phyloP scores from a whole-genome alignment of 2,329 filamentous ascomycete genomes.

The Daldinia sp. region DNA sequence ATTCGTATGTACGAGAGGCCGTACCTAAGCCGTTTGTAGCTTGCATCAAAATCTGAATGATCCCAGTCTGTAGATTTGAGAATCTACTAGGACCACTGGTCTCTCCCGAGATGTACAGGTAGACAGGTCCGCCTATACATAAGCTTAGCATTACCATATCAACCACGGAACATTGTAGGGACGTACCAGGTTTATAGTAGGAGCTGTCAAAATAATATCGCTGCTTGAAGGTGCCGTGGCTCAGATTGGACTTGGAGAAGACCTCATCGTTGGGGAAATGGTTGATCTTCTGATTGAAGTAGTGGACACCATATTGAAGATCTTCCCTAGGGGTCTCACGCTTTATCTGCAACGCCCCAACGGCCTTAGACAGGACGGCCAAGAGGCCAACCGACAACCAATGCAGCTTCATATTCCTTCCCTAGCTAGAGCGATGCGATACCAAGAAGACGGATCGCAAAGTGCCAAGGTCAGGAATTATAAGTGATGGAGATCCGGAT shows the following conservation, averaged over 20 bases:
- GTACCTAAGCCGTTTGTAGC: constrained; percentile 58
- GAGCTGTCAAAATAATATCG: constrained; percentile 62
- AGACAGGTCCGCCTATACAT: constrained; percentile 53
- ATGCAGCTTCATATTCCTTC: constrained; percentile 29
- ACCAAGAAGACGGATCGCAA: not conserved
- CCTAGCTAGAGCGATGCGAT: not conserved
- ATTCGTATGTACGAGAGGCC: not conserved
- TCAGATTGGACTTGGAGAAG: constrained; percentile 49
- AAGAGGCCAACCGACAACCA: constrained; percentile 31
- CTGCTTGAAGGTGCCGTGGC: constrained; percentile 60
- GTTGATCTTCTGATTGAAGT: constrained; percentile 52
- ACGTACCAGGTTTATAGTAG: constrained; percentile 57
- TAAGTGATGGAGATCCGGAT: constrained; percentile 7
- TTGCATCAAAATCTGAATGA: constrained; percentile 63
- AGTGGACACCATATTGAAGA: constrained; percentile 42
- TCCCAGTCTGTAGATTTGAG: constrained; percentile 45
- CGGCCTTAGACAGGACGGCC: constrained; percentile 22
- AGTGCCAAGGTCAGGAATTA: constrained; percentile 4
- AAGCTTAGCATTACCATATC: constrained; percentile 23
- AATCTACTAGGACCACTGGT: constrained; percentile 44
- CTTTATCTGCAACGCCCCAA: constrained; percentile 30
- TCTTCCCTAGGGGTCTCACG: constrained; percentile 35
- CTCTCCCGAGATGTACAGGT: constrained; percentile 47
- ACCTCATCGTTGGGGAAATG: constrained; percentile 54
- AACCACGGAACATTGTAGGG: not conserved